Conservation (phyloP, 768 basidiomycete species). For the Hirschioporus abietinus region DNA sequence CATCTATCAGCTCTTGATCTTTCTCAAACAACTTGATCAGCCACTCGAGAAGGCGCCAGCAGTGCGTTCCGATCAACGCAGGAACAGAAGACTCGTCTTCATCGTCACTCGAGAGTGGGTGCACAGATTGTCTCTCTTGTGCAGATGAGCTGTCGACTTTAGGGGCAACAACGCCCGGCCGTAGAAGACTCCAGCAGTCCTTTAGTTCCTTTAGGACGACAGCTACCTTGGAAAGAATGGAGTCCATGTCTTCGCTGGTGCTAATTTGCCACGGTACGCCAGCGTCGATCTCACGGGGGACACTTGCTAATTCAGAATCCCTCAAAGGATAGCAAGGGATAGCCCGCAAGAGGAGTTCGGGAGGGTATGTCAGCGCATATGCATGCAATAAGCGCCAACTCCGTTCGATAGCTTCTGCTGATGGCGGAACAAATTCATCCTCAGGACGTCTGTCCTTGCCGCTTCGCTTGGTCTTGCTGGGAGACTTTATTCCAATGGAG, state of each 20-base stretch:
- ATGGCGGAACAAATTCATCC: slow-evolving; percentile 35
- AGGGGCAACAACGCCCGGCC: slow-evolving; percentile 11
- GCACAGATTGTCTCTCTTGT: neutral
- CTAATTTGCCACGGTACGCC: neutral
- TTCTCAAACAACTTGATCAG: slow-evolving; percentile 61
- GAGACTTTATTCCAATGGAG: neutral
- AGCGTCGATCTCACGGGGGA: neutral
- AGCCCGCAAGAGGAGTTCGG: slow-evolving; percentile 46
- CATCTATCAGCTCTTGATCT: slow-evolving; percentile 42
- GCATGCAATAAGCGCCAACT: slow-evolving; percentile 52
- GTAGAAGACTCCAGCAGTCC: slow-evolving; percentile 19
- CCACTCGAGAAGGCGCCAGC: slow-evolving; percentile 74
- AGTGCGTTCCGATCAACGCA: slow-evolving; percentile 46
- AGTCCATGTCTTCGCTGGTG: slow-evolving; percentile 41
- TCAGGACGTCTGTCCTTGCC: slow-evolving; percentile 9
- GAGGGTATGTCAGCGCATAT: slow-evolving; percentile 51
- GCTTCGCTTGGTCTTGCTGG: slow-evolving; percentile 2
- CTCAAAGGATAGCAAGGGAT: slow-evolving; percentile 41
- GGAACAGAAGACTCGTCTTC: slow-evolving; percentile 19
- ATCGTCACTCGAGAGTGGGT: slow-evolving; percentile 18
- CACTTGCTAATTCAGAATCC: slow-evolving; percentile 6
- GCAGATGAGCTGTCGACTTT: neutral
- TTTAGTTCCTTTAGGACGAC: slow-evolving; percentile 15
- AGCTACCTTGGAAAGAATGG: slow-evolving; percentile 40
- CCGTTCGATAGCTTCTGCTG: slow-evolving; percentile 40